Base-by-base conservation (phyloP, 257 asterid genomes). In the Handroanthus guayacan region DNA sequence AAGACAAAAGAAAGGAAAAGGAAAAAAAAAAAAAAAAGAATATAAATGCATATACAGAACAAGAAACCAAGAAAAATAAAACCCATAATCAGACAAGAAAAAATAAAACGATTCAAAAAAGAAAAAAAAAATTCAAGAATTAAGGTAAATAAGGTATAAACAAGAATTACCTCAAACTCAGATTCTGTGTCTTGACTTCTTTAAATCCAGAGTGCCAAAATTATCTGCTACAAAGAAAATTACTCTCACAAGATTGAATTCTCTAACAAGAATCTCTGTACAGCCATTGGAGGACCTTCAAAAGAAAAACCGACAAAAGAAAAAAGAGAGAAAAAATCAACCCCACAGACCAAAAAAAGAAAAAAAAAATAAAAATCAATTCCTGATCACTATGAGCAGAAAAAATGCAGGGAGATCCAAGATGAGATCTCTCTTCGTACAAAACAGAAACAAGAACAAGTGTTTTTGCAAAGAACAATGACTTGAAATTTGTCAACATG, bases 401-500 rank as follows among this genome's bases (percentile, higher is more conserved):
- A 60, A 54, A 72, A 62, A 82, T 75, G 55, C 62, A 75, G 82
- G 77, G 80, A 66, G 84, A 86, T 76, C 84, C 85, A 74, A 79
- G 84, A 85, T 81, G 82, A 84, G 86, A 82, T 84, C 84, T 87
- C 76, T 74, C 57, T 71, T 62, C 76, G 62, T 54, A 71, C 63
- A 74, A 25, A 50, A 79, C 83, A 82, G 68, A 76, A 82, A 85
- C 71, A 85, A 58, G 87, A 78, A 85, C 80, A 82, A 69, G 74
- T 70, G 45, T 73, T 45, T 75, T 74, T 65, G 80, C 82, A 79
- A 85, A 84, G 57, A 86, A 75, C 82, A 78, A 88, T 25, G 93
- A 88, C 87, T 83, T 78, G 81, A 80, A 83, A 73, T 84, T 80
- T 81, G 91, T 84, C 85, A 80, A 84, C 88, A 81, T 56, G 81